Evolutionary conservation across 768 basidiomycete species (phyloP), one percentile per base, ranked within the genome.

Genomic region (Suillus alpinus): DNA sequence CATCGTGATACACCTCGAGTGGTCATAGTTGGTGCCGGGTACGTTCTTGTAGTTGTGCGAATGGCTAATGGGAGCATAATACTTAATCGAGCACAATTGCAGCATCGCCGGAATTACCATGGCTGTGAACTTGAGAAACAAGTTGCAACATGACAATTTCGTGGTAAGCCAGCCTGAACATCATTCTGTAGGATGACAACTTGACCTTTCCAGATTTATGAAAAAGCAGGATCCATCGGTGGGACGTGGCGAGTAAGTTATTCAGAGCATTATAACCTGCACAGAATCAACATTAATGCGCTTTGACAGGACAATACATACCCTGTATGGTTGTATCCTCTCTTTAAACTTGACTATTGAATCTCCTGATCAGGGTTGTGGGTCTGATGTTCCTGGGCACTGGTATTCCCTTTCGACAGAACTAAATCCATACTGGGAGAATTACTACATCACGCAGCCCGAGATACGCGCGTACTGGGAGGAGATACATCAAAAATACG

Each of bases 391-490:
- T 16, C 78, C 82, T 10, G 81, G 71, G 10, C 81, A 83, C 63
- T 83, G 82, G 80, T 84, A 85, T 66, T 77, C 76, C 60, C 80
- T 84, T 40, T 84, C 84, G 7, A 78, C 79, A 9, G 83, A 85
- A 26, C 73, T 81, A 32, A 83, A 85, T 57, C 81, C 82, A 3
- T 64, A 78, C 61, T 86, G 84, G 85, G 65, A 76, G n/a, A 69
- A 63, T 16, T 76, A 77, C 66, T 85, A 74, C 65, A 76, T 78
- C 13, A 64, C 62, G 14, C 84, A 85, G 65, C 77, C 80, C 23
- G 82, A 86, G 62, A 75, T 86, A 47, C 77, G 73, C 34, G 76
- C 72, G 10, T 86, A 86, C 66, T 82, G 82, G 81, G 73, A 78
- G 59, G 63, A 69, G 9, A 71, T 86, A 13, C 81, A 76, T 73